Evolutionary conservation across 2,329 filamentous ascomycete genomes (phyloP), one percentile per base, ranked within the genome.

Genomic region (Pseudocercospora fuligena): DNA sequence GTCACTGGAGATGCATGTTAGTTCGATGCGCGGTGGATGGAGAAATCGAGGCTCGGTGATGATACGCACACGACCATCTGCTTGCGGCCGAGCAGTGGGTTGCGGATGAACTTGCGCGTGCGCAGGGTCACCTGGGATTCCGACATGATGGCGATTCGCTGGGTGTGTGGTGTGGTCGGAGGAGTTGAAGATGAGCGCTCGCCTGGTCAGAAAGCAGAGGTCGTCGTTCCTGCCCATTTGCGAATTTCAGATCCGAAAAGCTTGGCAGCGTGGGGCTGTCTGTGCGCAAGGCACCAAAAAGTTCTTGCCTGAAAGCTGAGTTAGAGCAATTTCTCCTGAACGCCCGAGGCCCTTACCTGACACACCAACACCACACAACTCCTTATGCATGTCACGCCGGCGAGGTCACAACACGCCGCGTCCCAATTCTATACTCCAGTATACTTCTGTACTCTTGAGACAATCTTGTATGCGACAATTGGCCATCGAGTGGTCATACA

Each of bases 71-170:
- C 92, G 86, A 97, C 94, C 93, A 98, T 97, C 91, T 98, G 94
- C 90, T 97, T 97, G 84, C 94, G 92, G 83, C 91, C 93, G 82
- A 99, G 91, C 82, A 99, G 93, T 84, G 95, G 92, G 90, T 99
- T 99, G 88, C 94, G 93, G 87, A 98, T 96, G 92, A 99, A 99
- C 89, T 98, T 98, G 92, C 95, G 94, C 86, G 95, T 99, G 88
- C 95, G 83, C 80, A 85, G 77, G 73, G 83, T 85, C 74, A 85
- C 82, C 79, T 84, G 83, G 73, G 81, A 81, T 86, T 94, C 92
- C 86, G 94, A 92, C 94, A 97, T 97, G 84, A 85, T 96, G 87
- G 63, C 67, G 66, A 59, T 57, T 63, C 59, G 51, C 64, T 43
- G 65, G 56, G 56, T 43, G 56, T 36, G 27, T 57, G 23, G 29